Evolutionary conservation across 2,329 filamentous ascomycete genomes (phyloP).

Genomic region (Fusarium sp.): DNA sequence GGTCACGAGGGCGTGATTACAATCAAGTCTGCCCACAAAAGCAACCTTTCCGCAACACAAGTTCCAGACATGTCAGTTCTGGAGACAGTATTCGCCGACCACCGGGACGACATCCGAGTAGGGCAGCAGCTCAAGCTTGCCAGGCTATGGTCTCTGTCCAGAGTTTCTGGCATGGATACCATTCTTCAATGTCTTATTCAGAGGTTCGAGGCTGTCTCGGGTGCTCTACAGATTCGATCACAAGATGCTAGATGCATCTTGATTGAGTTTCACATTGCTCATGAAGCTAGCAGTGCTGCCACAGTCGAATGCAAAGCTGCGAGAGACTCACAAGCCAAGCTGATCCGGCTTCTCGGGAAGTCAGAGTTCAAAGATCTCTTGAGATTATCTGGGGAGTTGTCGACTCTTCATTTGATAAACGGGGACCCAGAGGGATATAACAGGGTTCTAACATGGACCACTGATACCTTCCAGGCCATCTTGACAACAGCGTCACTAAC

Average conservation of each 20-base stretch:
- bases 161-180: not conserved
- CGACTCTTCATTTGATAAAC: not conserved
- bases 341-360: not conserved
- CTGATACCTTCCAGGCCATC: not conserved
- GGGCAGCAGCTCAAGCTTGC: not conserved
- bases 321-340: not conserved
- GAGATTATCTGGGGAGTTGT: not conserved
- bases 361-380: not conserved
- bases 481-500: not conserved
- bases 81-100: not conserved
- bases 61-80: not conserved
- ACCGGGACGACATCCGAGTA: not conserved
- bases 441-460: not conserved
- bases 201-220: not conserved
- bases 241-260: not conserved
- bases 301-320: not conserved
- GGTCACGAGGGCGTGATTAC: not conserved
- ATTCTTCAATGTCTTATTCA: not conserved
- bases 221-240: not conserved
- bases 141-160: not conserved
- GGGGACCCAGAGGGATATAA: not conserved
- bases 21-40: not conserved
- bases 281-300: not conserved
- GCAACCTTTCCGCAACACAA: rapidly evolving
- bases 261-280: not conserved